A percentile compares a stretch with the other conserved stretches of the same genome.
These are phyloP conservation scores for Penicillium sp. DNA, from an alignment of 2,329 filamentous ascomycete species.

Conservation along the genomic window DNA sequence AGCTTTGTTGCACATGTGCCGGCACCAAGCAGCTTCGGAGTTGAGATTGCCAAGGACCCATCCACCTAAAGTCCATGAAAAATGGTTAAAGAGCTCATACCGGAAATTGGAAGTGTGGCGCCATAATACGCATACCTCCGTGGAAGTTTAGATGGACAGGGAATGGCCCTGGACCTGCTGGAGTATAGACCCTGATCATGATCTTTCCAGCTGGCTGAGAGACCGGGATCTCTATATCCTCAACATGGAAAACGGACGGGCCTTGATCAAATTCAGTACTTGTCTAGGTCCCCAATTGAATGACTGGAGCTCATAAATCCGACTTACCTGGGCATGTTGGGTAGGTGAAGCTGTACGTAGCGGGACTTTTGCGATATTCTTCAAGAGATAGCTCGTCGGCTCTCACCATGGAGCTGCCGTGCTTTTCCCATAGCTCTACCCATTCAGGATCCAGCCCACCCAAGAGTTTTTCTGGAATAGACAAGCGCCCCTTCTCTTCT, in stretches of 20 bases:
- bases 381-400: conserved; percentile 29
- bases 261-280: conserved; percentile 4
- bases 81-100: background rate
- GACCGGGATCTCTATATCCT: conserved; percentile 23
- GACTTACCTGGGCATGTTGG: conserved; percentile 22
- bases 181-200: conserved; percentile 24
- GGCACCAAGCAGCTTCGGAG: conserved; percentile 27
- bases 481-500: background rate
- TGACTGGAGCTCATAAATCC: background rate
- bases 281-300: no score
- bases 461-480: conserved; percentile 15
- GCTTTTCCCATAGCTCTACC: conserved; percentile 25
- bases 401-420: conserved; percentile 25
- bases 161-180: conserved; percentile 21
- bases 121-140: conserved; percentile 5
- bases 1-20: conserved; percentile 18
- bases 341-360: conserved; percentile 30
- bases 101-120: background rate
- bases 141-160: conserved; percentile 20
- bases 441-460: conserved; percentile 27
- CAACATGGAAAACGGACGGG: conserved; percentile 13
- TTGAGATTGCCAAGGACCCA: conserved; percentile 26
- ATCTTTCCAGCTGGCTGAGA: conserved; percentile 22
- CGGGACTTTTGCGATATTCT: conserved; percentile 23
- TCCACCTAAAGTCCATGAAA: conserved; percentile 9